Conservation (phyloP, 441 rosid species). For the Biscutella laevigata region DNA sequence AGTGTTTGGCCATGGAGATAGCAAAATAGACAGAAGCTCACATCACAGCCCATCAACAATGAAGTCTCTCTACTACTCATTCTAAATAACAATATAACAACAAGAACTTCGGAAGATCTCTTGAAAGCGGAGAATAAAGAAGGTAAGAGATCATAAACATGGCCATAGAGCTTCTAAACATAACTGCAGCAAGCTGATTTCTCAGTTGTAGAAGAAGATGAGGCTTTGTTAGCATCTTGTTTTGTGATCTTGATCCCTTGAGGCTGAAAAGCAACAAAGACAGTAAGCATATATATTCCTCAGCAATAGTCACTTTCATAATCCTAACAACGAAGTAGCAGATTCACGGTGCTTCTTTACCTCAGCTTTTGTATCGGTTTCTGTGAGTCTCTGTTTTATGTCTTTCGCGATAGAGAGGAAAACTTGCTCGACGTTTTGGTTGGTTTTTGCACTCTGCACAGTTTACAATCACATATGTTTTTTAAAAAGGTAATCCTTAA, state of each 20-base stretch:
- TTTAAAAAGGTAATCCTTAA: background rate
- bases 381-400: conserved; percentile 30
- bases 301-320: conserved; percentile 6
- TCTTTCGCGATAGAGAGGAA: conserved; percentile 25
- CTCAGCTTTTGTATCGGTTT: conserved; percentile 28
- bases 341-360: conserved; percentile 17
- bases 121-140: background rate
- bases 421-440: conserved; percentile 29
- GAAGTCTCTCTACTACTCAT: conserved; percentile 14
- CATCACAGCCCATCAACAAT: conserved; percentile 13
- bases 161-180: conserved; percentile 14
- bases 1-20: conserved; percentile 12
- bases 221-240: conserved; percentile 30
- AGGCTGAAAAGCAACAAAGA: conserved; percentile 24
- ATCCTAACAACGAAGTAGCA: background rate
- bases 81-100: conserved; percentile 16
- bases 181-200: conserved; percentile 38
- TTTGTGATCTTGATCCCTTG: conserved; percentile 40
- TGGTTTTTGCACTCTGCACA: conserved; percentile 32
- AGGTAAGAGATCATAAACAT: background rate
- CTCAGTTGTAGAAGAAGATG: conserved; percentile 28
- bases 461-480: conserved; percentile 7
- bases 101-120: conserved; percentile 6
- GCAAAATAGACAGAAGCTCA: conserved; percentile 12
- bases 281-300: background rate